Percentiles rank a stretch among this genome's conserved stretches.
These are phyloP conservation scores for Ogataea sp. DNA, from an alignment of 805 yeast species.

Conservation along the genomic window DNA sequence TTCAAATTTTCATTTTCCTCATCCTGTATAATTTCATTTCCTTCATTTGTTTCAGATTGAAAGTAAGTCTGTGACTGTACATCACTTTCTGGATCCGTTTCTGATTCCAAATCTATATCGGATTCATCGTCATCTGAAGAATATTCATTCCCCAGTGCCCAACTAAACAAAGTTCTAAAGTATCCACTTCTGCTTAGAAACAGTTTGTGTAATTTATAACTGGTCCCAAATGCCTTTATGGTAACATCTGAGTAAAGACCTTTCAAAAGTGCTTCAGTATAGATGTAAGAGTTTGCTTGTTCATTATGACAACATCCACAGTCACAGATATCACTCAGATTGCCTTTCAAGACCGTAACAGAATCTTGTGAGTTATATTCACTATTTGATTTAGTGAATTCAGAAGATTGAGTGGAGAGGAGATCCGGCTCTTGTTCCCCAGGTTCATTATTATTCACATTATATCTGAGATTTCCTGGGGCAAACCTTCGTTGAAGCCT, in stretches of 20 bases:
- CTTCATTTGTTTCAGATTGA: too few species aligned
- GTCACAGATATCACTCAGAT: too few species aligned
- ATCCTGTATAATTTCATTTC: not conserved
- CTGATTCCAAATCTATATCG: not conserved
- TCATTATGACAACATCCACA: slow-evolving; percentile 21
- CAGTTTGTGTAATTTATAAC: slow-evolving; percentile 38
- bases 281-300: slow-evolving; percentile 21
- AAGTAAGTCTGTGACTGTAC: too few species aligned
- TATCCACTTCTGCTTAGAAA: slow-evolving; percentile 39
- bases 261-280: slow-evolving; percentile 31
- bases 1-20: slow-evolving; percentile 1
- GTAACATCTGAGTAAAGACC: slow-evolving; percentile 43
- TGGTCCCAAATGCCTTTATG: slow-evolving; percentile 35
- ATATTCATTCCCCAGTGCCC: too few species aligned
- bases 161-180: slow-evolving; percentile 37
- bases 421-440: too few species aligned
- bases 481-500: slow-evolving; percentile 12
- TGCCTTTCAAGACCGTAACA: too few species aligned
- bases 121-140: too few species aligned
- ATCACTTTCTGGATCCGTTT: not conserved
- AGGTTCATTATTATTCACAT: not conserved
- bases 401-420: too few species aligned
- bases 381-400: too few species aligned
- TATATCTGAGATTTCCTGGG: slow-evolving; percentile 10
- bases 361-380: too few species aligned